These are phyloP conservation scores for Anisogramma anomala DNA, from an alignment of 2,329 filamentous ascomycete species.

Conservation along the genomic window DNA sequence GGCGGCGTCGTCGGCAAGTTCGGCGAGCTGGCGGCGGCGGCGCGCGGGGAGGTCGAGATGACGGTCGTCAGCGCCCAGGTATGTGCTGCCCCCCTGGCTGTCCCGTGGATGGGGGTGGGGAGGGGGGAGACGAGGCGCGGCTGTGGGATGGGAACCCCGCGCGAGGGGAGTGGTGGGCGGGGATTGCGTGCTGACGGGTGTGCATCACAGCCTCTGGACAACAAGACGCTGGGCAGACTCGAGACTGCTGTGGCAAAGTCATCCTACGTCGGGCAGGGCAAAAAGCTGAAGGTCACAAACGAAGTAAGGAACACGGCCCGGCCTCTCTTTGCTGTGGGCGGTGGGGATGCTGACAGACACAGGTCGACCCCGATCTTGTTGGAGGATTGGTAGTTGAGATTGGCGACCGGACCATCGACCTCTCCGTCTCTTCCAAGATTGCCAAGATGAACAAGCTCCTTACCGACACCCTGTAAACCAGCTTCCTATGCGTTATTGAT, in stretches of 20 bases:
- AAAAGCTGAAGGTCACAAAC: conserved; percentile 95
- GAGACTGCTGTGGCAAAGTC: conserved; percentile 86
- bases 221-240: conserved; percentile 72
- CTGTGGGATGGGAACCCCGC: neutral
- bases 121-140: too few species aligned
- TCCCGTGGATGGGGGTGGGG: neutral
- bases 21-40: conserved; percentile 70
- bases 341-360: conserved; percentile 15
- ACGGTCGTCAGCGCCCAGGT: conserved; percentile 83
- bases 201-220: conserved; percentile 61
- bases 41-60: conserved; percentile 88
- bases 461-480: conserved; percentile 79
- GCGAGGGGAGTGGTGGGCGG: neutral
- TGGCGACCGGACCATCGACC: conserved; percentile 94
- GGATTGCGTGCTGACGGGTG: conserved; percentile 17
- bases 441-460: conserved; percentile 99
- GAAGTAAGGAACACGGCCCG: conserved; percentile 41
- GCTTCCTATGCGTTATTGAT: conserved; percentile 10
- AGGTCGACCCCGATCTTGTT: conserved; percentile 91
- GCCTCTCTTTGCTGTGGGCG: neutral
- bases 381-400: conserved; percentile 93
- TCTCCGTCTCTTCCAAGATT: conserved; percentile 89
- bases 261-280: conserved; percentile 73
- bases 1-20: conserved; percentile 83
- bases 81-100: conserved; percentile 26